Conservation (phyloP, 441 rosid species). For the Euphorbia schlechtendalii region DNA sequence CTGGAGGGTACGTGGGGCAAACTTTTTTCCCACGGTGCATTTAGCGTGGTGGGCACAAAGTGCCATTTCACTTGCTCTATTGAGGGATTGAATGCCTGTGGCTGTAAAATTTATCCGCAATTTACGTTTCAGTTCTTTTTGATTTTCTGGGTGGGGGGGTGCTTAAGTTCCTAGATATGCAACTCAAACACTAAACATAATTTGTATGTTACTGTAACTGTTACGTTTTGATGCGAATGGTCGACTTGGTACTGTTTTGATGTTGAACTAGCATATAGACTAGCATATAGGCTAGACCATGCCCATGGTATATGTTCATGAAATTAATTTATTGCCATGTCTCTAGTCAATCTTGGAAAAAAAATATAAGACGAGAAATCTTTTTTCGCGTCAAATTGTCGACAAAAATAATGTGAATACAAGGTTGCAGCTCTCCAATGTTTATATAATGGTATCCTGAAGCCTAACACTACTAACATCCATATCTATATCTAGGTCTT, state of each 20-base stretch:
- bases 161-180: conserved; percentile 20
- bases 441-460: conserved; percentile 2
- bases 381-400: not conserved
- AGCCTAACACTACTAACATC: not conserved
- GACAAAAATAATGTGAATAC: not conserved
- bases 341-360: not conserved
- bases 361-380: not conserved
- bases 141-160: conserved; percentile 23
- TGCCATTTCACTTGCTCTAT: conserved; percentile 13
- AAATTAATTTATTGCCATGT: not conserved
- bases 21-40: conserved; percentile 68
- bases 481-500: conserved; percentile 54
- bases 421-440: not conserved
- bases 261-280: too few species aligned
- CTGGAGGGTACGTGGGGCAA: conserved; percentile 77
- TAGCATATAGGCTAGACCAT: conserved; percentile 9
- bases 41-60: conserved; percentile 22
- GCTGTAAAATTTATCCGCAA: conserved; percentile 27
- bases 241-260: not conserved
- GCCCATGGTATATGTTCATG: conserved; percentile 5
- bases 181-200: conserved; percentile 14
- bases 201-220: conserved; percentile 19
- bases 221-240: conserved; percentile 20
- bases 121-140: conserved; percentile 18
- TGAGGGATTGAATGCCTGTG: conserved; percentile 18